Base-by-base conservation (phyloP, 169 alveolate species). In the Eimeria maxima region DNA sequence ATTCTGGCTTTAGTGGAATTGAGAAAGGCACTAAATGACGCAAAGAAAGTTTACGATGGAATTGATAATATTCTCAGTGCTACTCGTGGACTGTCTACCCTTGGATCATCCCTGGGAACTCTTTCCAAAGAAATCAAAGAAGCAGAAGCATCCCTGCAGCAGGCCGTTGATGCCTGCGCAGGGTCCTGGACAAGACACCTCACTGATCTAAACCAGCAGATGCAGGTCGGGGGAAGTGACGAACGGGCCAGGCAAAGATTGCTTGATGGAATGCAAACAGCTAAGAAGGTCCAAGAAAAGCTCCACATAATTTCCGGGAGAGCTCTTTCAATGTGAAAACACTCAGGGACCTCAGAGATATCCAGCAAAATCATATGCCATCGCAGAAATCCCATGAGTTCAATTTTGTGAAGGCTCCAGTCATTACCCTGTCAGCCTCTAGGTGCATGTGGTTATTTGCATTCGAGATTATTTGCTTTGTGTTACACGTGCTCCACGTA, bases 81-180 rank as follows among this genome's bases (percentile, higher is more conserved):
- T 67, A 27, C 11, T 45, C 78, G 10, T 67, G 8, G 22, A 29
- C 47, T 67, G 78, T 2, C 13, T 20, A 42, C 42, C 22, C 42
- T 65, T 6, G 47, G 6, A 67, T 4, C n/a, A 16, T 11, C 78
- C 27, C 5, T 67, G 13, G 22, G 22, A 67, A 6, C 24, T 29
- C 78, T 67, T 13, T 7, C 24, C 20, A 24, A 13, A 67, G 45
- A 42, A 6, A 67, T 67, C 45, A 6, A 29, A 8, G 3, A 4
- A 1, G 47, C 6, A 8, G 78, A 67, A 4, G 78, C 7, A 2
- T 8, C 78, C 47, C 78, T 67, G 78, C 0, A 3, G 42, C 22
- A 18, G 78, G 78, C 78, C n/a, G 78, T 45, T n/a, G 14, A 67
- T 67, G 78, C 78, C 47, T n/a, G 47, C 78, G 78, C 78, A 45